Evolutionary conservation across 345 rosid species (phyloP), one percentile per base, ranked within the genome.

Genomic region (Eucalyptus cloeziana): DNA sequence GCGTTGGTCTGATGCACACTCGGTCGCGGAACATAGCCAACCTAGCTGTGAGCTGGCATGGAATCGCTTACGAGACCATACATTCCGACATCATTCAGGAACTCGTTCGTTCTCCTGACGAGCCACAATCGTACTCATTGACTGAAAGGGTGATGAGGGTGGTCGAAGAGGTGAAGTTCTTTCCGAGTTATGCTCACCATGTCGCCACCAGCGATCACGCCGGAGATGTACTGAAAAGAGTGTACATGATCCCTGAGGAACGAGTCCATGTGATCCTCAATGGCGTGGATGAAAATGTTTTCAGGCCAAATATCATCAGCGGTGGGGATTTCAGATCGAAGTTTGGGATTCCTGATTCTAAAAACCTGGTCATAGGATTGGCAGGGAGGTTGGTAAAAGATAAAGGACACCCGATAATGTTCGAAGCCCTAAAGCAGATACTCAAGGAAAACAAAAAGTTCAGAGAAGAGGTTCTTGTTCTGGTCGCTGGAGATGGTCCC

Each of bases 381-480:
- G 99, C 99, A 21, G 97, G 99, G 92, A 95, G 99, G 93, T 89
- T 96, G 87, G 99, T 97, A 89, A 97, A 92, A 92, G 99, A 96
- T 90, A 97, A 95, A 92, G 97, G 99, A 27, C 97, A 95, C 91
- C 98, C 98, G 3, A 83, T 97, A 85, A 95, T 97, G 91, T 94
- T 94, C 83, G 95, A 96, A 90, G 98, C 98, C 47, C 87, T 96
- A 91, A 96, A 92, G 91, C 97, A 94, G 86, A 92, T 96, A 87
- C 87, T 95, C 25, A 69, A 27, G 44, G 99, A 96, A 89, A 95
- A 94, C 80, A 91, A 87, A 30, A 86, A 86, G 12, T 95, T 95
- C 87, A 94, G 93, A 31, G 91, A 91, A 86, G 92, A 89, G 79
- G 91, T 92, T 8, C 87, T 94, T 54, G 88, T 97, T 87, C 94